Evolutionary conservation across 2,329 filamentous ascomycete species (phyloP), one percentile per base, ranked within the genome.

Genomic region (Colletotrichum agaves): DNA sequence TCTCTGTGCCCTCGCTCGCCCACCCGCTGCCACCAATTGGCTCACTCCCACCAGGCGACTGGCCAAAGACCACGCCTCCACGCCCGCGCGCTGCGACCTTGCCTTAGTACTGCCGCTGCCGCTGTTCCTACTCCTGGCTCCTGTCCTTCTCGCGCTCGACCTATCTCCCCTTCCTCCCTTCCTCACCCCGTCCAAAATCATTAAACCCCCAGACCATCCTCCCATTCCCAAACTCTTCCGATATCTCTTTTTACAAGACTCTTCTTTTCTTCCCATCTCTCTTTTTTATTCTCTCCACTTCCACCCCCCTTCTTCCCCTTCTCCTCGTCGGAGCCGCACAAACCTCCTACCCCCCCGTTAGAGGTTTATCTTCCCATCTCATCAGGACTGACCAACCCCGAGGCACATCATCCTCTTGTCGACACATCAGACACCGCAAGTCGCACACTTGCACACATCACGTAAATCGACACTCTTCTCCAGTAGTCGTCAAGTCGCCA

Each of bases 131-230:
- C 46, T 61, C 6, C 55, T 63, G 23, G 41, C 62, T 68, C 19
- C 53, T 61, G 19, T 43, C 33, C 23, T 33, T 39, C 57, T 12
- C 58, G n/a, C 50, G 55, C 64, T 61, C 52, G 60, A 63, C 60
- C 60, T 33, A 52, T 61, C 58, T 61, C 43, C 65, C 44, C 67
- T 68, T 69, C 68, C 69, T 75, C 69, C 67, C 69, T 70, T 71
- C 71, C 71, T 70, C 70, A 72, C 72, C 72, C 68, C 69, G 69
- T 76, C 75, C 70, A 74, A 77, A 75, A 76, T 78, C 74, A 78
- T 79, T 79, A 79, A 80, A 78, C 78, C 78, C 78, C 78, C 74
- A 76, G 75, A 72, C 70, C 73, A 74, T 75, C 76, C 76, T 78
- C 76, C 74, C 73, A 74, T 77, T 77, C 78, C 76, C 74, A 73